Conservation (phyloP, 129 eudicot species). For the Mikania micrantha region DNA sequence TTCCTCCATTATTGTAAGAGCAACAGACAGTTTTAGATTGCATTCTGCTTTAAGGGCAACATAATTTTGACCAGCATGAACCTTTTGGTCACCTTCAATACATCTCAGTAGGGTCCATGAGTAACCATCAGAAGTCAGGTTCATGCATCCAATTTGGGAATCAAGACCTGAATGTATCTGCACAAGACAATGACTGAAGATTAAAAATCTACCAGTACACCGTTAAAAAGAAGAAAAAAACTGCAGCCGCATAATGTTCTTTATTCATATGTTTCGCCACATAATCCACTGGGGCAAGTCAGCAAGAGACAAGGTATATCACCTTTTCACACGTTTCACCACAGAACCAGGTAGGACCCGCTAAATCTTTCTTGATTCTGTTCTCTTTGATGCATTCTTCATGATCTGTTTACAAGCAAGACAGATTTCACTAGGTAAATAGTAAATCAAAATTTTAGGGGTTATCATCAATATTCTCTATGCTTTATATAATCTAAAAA, state of each 20-base stretch:
- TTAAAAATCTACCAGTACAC: neutral
- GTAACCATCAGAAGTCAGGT: slow-evolving; percentile 53
- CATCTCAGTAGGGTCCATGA: slow-evolving; percentile 85
- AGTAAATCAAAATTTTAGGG: neutral
- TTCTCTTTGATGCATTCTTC: slow-evolving; percentile 44
- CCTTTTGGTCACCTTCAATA: slow-evolving; percentile 73
- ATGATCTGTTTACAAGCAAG: slow-evolving; percentile 61
- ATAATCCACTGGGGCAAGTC: too few relatives aligned
- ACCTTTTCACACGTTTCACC: neutral
- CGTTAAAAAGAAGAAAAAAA: neutral
- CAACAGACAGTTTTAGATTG: slow-evolving; percentile 91
- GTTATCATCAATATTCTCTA: neutral
- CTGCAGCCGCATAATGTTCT: neutral
- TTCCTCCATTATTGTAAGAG: slow-evolving; percentile 94
- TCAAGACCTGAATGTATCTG: slow-evolving; percentile 70
- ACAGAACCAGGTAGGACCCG: slow-evolving; percentile 69
- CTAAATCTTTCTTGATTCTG: slow-evolving; percentile 13
- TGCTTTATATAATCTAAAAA: neutral
- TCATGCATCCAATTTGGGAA: slow-evolving; percentile 54
- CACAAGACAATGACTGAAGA: slow-evolving; percentile 7
- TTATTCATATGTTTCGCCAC: neutral
- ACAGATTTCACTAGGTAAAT: slow-evolving; percentile 7
- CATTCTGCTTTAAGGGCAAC: slow-evolving; percentile 85
- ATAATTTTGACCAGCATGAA: slow-evolving; percentile 46
- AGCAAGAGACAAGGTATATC: too few relatives aligned